phyloP scores from a whole-genome alignment of 83 land plant species.

The Thuja plicata region DNA sequence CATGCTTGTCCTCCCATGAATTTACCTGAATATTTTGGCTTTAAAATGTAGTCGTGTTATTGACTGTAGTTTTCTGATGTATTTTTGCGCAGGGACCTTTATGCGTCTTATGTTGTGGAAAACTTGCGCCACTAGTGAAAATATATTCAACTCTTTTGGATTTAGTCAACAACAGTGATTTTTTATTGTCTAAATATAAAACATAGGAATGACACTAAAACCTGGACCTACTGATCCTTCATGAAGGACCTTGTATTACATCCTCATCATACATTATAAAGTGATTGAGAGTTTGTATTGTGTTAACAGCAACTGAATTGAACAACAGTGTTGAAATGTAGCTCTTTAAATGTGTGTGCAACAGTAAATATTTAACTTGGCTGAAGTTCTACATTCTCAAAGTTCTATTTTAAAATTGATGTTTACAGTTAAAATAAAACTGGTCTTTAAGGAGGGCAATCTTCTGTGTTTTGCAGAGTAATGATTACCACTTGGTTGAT shows the following conservation, averaged over 20 bases:
- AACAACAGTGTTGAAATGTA: not conserved
- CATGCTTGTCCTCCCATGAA: not conserved
- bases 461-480: not conserved
- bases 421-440: not conserved
- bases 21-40: not conserved
- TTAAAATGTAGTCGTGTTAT: not conserved
- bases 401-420: not conserved
- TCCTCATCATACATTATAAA: not conserved
- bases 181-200: not conserved
- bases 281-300: not conserved
- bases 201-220: not conserved
- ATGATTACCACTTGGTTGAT: not conserved
- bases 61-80: not conserved
- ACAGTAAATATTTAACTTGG: not conserved
- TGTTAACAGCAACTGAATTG: not conserved
- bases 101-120: conserved; percentile 57
- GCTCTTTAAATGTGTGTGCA: not conserved
- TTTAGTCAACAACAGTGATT: not conserved
- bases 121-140: conserved; percentile 36
- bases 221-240: not conserved
- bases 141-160: not conserved
- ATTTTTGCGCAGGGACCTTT: conserved; percentile 50
- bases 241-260: not conserved
- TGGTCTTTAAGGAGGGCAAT: not conserved
- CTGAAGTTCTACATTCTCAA: not conserved